Conservation (phyloP, 192 early-diverging fungal species). For the Rhizophagus prolifer region DNA sequence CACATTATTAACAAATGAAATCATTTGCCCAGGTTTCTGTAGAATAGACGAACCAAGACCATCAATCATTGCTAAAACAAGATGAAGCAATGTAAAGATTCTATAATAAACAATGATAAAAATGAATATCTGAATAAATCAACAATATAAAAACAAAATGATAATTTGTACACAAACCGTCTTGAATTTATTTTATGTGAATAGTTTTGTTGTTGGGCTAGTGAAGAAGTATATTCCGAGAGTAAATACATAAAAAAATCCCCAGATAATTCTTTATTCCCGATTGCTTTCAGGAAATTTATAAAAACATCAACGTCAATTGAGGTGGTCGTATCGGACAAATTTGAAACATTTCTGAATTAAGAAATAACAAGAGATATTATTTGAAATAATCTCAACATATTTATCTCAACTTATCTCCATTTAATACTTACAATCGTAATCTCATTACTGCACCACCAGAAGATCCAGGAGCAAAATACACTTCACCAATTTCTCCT, state of each 20-base stretch:
- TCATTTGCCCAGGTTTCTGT: constrained; percentile 70
- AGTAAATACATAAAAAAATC: constrained; percentile 76
- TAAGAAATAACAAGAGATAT: neutral
- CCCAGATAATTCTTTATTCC: constrained; percentile 56
- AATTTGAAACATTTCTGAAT: constrained; percentile 5
- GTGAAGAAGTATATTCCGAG: constrained; percentile 64
- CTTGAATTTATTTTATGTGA: constrained; percentile 41
- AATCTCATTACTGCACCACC: constrained; percentile 53
- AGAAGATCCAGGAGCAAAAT: constrained; percentile 52
- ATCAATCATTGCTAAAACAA: constrained; percentile 67
- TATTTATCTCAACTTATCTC: no score
- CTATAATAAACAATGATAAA: constrained; percentile 34
- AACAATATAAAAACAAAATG: neutral
- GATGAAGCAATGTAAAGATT: constrained; percentile 56
- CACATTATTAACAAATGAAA: constrained; percentile 66
- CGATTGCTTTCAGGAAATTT: constrained; percentile 56
- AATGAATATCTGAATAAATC: constrained; percentile 4
- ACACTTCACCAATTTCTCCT: constrained; percentile 45
- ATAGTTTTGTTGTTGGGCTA: constrained; percentile 32
- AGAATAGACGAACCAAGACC: constrained; percentile 72
- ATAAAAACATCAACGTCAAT: constrained; percentile 66
- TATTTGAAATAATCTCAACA: no score
- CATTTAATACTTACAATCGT: constrained; percentile 37
- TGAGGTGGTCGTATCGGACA: constrained; percentile 38
- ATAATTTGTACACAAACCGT: constrained; percentile 35